These are phyloP conservation scores for Microsporum ferrugineum DNA, from an alignment of 2,329 filamentous ascomycete species.

Conservation along the genomic window DNA sequence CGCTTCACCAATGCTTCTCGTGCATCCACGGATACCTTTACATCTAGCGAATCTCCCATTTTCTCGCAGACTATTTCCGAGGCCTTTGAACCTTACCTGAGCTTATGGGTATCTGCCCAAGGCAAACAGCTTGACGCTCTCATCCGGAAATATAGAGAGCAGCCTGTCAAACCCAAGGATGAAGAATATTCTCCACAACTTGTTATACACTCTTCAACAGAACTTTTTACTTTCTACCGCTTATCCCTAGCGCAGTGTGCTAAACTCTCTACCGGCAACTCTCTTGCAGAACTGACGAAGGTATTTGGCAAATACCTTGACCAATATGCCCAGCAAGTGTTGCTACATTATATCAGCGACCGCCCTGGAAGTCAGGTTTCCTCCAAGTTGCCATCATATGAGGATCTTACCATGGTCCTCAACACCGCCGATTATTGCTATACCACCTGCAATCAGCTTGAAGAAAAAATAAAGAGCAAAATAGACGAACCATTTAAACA, in stretches of 20 bases:
- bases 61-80: slow-evolving; percentile 90
- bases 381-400: slow-evolving; percentile 43
- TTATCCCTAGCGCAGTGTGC: slow-evolving; percentile 87
- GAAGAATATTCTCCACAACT: slow-evolving; percentile 87
- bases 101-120: slow-evolving; percentile 92
- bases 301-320: slow-evolving; percentile 89
- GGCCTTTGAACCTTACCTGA: slow-evolving; percentile 93
- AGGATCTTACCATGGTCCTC: slow-evolving; percentile 74
- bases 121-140: slow-evolving; percentile 74
- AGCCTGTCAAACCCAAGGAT: slow-evolving; percentile 67
- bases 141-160: slow-evolving; percentile 76
- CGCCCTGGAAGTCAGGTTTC: slow-evolving; percentile 44
- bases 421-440: slow-evolving; percentile 99
- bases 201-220: slow-evolving; percentile 86
- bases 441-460: slow-evolving; percentile 78
- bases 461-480: slow-evolving; percentile 84
- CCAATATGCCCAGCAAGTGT: slow-evolving; percentile 85
- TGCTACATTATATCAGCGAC: slow-evolving; percentile 60
- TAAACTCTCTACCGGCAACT: slow-evolving; percentile 83
- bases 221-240: slow-evolving; percentile 95
- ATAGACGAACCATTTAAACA: slow-evolving; percentile 68
- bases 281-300: slow-evolving; percentile 70
- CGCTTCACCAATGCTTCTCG: slow-evolving; percentile 61
- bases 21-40: slow-evolving; percentile 80
- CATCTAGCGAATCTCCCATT: slow-evolving; percentile 61